These are phyloP conservation scores for Agaricus blazei DNA, from an alignment of 768 basidiomycete genomes.

Conservation along the genomic window DNA sequence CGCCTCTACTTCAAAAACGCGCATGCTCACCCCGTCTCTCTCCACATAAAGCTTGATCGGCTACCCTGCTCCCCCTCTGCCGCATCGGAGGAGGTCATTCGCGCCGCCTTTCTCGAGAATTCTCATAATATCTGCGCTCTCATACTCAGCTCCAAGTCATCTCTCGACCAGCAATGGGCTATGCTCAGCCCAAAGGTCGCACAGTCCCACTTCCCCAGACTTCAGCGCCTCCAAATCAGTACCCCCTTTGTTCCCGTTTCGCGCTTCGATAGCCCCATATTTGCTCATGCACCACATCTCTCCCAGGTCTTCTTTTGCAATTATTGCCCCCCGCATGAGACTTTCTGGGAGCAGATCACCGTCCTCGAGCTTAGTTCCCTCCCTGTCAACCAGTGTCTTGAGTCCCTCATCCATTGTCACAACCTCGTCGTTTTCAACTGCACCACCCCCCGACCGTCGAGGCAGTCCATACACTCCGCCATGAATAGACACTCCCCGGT, in stretches of 20 bases:
- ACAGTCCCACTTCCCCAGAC: not conserved
- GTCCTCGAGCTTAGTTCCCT: not conserved
- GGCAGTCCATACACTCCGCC: not conserved
- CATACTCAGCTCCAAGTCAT: slow-evolving; percentile 3
- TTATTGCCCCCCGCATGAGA: not conserved
- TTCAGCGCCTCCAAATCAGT: not conserved
- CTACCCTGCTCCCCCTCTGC: slow-evolving; percentile 1
- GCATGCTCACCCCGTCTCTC: slow-evolving; percentile 1
- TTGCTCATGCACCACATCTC: not conserved
- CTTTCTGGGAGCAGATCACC: slow-evolving; percentile 5
- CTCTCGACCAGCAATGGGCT: slow-evolving; percentile 2
- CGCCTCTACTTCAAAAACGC: slow-evolving; percentile 6
- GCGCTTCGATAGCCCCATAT: not conserved
- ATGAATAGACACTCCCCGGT: not conserved
- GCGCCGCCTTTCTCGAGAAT: not conserved
- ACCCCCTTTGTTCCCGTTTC: not conserved
- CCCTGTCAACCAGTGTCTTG: not conserved
- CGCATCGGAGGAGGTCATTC: slow-evolving; percentile 3
- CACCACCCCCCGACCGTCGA: not conserved
- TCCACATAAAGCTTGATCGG: slow-evolving; percentile 8
- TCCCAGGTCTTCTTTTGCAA: not conserved
- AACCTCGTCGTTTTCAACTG: not conserved
- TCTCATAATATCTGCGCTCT: not conserved
- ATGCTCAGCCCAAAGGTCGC: slow-evolving; percentile 6
- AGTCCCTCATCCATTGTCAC: not conserved